Base-by-base conservation (phyloP, 306 rosid species). In the Senna siamea region DNA sequence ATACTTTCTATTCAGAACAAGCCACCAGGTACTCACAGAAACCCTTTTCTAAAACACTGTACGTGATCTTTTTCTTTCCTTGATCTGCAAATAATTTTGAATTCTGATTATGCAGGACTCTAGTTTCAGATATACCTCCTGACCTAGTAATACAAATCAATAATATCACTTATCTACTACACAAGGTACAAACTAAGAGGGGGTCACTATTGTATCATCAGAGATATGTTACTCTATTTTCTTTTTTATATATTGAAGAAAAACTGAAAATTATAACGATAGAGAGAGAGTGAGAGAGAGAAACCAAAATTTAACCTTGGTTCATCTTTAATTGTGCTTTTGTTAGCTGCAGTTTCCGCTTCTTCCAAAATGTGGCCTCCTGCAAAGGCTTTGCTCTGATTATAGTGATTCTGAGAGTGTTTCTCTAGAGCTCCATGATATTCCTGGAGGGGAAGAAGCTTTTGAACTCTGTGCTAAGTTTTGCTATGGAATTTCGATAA, bases 391-490 rank as follows among this genome's bases (percentile, higher is more conserved):
- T 69, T 92, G 89, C 83, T 80, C 89, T 12, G 90, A 78, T 60
- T 66, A 81, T 52, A 74, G 73, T 54, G 85, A 86, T 62, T 82
- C 81, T 12, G 84, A 85, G 51, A 76, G 73, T 51, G 69, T 80
- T 70, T 86, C 78, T 44, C 73, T 90, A 37, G 96, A 92, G 76
- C 92, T 94, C 60, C 87, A 89, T 58, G 97, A 94, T 20, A 83
- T 89, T 77, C 97, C 98, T 0, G 96, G 98, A 61, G 98, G 93
- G 13, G 84, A 89, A 86, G 87, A 87, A 4, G 96, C 88, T 75
- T 94, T 94, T 63, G 99, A 94, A 71, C 83, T 89, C 15, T 94
- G 95, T 68, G 88, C 97, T 18, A 94, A 94, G 81, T 94, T 88
- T 64, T 92, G 99, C 69, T 94, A 94, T 35, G 99, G 97, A 66